A percentile compares a stretch with the other conserved stretches of the same genome.
phyloP scores from a whole-genome alignment of 2,329 filamentous ascomycete genomes.

The Chaetomiaceae sp. region DNA sequence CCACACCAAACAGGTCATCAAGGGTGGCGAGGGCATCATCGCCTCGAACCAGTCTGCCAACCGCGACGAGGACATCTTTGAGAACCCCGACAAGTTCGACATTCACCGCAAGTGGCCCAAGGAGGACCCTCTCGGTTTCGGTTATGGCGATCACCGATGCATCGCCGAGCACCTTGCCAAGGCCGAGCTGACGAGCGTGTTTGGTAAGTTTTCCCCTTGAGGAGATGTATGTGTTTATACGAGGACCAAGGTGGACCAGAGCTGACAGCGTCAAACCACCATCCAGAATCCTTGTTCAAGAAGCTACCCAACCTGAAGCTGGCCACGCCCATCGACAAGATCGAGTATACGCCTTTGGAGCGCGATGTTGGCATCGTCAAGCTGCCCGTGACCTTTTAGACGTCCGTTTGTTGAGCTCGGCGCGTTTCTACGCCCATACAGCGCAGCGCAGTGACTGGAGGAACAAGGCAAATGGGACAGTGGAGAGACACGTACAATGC shows the following conservation, averaged over 20 bases:
- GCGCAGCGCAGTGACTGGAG: too few species aligned
- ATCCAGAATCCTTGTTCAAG: constrained; percentile 37
- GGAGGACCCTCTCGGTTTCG: constrained; percentile 40
- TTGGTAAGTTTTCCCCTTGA: constrained; percentile 37
- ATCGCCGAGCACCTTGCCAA: constrained; percentile 41
- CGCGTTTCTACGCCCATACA: too few species aligned
- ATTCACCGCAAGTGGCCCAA: constrained; percentile 36
- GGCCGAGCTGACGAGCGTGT: constrained; percentile 40
- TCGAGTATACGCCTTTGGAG: constrained; percentile 35
- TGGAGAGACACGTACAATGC: too few species aligned
- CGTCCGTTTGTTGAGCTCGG: neutral
- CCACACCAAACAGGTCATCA: constrained; percentile 30
- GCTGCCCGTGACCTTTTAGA: constrained; percentile 30
- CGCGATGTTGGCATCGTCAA: constrained; percentile 39
- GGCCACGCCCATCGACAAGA: constrained; percentile 35
- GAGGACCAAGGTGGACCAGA: neutral
- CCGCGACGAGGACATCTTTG: constrained; percentile 42
- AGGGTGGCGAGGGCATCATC: constrained; percentile 43
- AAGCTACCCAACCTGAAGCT: constrained; percentile 37
- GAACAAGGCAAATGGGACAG: too few species aligned
- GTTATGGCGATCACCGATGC: constrained; percentile 43
- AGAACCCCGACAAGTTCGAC: constrained; percentile 39
- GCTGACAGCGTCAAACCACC: neutral
- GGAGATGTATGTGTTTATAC: too few species aligned
- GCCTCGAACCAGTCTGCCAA: constrained; percentile 44